These are phyloP conservation scores for Talaromyces sp. DNA, from an alignment of 2,329 filamentous ascomycete genomes.

Conservation along the genomic window DNA sequence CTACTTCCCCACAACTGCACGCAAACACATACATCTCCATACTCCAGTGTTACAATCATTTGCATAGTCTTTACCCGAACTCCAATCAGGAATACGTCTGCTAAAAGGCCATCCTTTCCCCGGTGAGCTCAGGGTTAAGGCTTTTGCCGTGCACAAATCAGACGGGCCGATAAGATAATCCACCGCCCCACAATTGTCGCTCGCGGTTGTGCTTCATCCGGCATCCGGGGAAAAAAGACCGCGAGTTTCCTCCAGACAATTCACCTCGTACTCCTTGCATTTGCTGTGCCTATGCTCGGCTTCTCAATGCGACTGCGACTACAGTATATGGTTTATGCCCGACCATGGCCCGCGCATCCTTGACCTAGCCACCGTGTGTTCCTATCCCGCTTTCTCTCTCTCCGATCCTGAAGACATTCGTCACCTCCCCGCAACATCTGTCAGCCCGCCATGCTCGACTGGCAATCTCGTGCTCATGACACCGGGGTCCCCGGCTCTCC, in stretches of 20 bases:
- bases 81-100: neutral
- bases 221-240: slow-evolving; percentile 10
- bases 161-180: slow-evolving; percentile 9
- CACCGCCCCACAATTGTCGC: slow-evolving; percentile 4
- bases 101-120: neutral
- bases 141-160: slow-evolving; percentile 19
- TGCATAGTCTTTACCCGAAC: neutral
- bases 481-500: slow-evolving; percentile 6
- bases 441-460: slow-evolving; percentile 12
- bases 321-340: slow-evolving; percentile 1
- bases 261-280: neutral
- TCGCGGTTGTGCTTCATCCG: slow-evolving; percentile 9
- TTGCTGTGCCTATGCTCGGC: neutral
- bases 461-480: slow-evolving; percentile 12
- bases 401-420: neutral
- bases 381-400: neutral
- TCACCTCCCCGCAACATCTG: neutral
- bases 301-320: slow-evolving; percentile 4
- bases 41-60: neutral
- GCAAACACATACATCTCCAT: too few relatives aligned
- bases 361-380: slow-evolving; percentile 2
- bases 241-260: neutral
- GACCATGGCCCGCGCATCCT: slow-evolving; percentile 11
- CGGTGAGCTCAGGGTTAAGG: slow-evolving; percentile 9
- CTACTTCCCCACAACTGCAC: too few relatives aligned